Conservation (phyloP, 768 basidiomycete species). For the Mycena vulgaris region DNA sequence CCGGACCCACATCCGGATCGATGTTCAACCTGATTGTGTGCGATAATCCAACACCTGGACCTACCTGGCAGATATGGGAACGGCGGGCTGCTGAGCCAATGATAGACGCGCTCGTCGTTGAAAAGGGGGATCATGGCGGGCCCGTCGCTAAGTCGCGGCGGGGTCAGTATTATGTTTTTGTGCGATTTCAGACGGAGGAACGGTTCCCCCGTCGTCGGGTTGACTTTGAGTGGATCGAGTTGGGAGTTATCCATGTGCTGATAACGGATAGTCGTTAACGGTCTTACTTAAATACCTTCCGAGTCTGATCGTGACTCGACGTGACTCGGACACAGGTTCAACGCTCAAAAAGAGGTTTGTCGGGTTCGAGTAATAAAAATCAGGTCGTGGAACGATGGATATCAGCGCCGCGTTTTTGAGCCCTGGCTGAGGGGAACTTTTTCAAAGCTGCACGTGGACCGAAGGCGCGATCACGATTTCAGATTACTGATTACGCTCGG, state of each 20-base stretch:
- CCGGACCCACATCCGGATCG: no score
- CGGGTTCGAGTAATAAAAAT: no score
- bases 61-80: constrained; percentile 66
- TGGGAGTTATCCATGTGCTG: constrained; percentile 33
- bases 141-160: constrained; percentile 67
- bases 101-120: constrained; percentile 66
- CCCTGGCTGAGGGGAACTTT: no score
- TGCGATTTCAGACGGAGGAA: constrained; percentile 68
- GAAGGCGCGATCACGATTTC: no score
- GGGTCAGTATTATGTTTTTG: constrained; percentile 71
- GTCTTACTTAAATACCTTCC: neutral
- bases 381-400: no score
- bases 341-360: neutral
- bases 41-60: neutral
- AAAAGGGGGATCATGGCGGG: constrained; percentile 53
- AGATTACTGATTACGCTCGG: no score
- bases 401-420: no score
- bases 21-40: constrained; percentile 6
- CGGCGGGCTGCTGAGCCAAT: constrained; percentile 64
- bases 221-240: constrained; percentile 50
- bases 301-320: neutral
- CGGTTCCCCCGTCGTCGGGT: constrained; percentile 52
- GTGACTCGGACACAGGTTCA: no score
- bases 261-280: neutral
- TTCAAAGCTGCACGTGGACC: no score